Conservation (phyloP, 106 monocot genomes). For the Apostasia shenzhenica region DNA sequence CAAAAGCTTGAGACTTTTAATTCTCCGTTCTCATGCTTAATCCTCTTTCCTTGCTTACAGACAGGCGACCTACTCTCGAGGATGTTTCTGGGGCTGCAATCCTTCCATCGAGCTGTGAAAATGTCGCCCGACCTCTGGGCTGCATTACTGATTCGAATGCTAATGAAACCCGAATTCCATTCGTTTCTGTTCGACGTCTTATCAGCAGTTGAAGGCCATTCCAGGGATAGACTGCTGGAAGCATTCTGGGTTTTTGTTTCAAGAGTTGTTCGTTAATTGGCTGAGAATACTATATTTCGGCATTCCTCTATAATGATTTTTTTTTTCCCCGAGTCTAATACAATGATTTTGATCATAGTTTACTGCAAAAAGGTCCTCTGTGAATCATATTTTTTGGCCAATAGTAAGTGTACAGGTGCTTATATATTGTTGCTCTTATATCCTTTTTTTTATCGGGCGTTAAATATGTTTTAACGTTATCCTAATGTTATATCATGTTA, state of each 20-base stretch:
- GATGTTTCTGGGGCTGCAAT: slow-evolving; percentile 38
- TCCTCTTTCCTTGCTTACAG: slow-evolving; percentile 25
- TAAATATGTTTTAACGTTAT: no score
- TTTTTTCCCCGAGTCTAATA: no score
- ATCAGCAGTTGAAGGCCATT: slow-evolving; percentile 39
- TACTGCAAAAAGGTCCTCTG: no score
- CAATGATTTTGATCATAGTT: no score
- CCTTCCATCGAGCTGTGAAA: slow-evolving; percentile 41
- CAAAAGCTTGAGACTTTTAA: background rate
- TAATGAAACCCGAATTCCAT: slow-evolving; percentile 57
- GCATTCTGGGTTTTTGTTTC: slow-evolving; percentile 77
- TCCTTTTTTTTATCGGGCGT: no score
- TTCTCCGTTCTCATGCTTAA: background rate
- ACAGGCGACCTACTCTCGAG: slow-evolving; percentile 38
- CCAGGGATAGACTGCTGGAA: slow-evolving; percentile 32
- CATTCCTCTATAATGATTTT: no score
- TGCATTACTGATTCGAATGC: slow-evolving; percentile 56
- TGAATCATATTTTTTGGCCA: no score
- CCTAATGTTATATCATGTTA: no score
- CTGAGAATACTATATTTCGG: slow-evolving; percentile 17
- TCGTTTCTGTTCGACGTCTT: slow-evolving; percentile 43
- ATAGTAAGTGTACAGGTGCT: no score
- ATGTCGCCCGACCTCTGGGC: slow-evolving; percentile 71
- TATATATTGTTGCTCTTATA: no score
- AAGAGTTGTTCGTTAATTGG: slow-evolving; percentile 48